Evolutionary conservation across 768 basidiomycete genomes (phyloP), one percentile per base, ranked within the genome.

Genomic region (Trametes sanguinea): DNA sequence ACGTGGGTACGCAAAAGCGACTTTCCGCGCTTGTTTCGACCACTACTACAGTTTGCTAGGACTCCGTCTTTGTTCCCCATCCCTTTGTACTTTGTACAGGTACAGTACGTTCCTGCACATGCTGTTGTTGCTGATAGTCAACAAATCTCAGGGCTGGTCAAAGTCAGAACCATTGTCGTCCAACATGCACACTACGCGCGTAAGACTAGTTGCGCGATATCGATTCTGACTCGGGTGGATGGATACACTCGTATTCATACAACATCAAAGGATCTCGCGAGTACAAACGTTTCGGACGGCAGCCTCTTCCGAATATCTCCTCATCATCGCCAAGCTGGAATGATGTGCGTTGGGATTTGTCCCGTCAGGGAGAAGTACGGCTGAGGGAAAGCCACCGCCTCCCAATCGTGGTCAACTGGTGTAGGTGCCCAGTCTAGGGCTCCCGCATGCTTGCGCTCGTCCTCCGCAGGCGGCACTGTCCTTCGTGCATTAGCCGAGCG

Each of bases 301-400:
- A 46, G 6, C 27, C n/a, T 27, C 16, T 5, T 4, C 22, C 22
- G n/a, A n/a, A 1, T 7, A 3, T 46, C 1, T 17, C 45, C 22
- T 46, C 5, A 6, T 50, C 33, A 58, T 42, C 57, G 22, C 57
- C 57, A 58, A 6, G 39, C 39, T 29, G 57, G 11, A 29, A 51
- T 8, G 16, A 51, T 51, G 29, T 48, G 57, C 16, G 57, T 51
- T 6, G 57, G 57, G 8, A 48, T 27, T 51, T 58, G 47, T 7
- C 57, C 57, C 14, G 48, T 43, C 6, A 58, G 16, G 39, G 57
- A 50, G 14, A 51, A 51, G 40, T 42, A 43, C 14, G 57, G 48
- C 37, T 40, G 57, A 6, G 48, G 48, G 39, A 51, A 50, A 3
- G 29, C 48, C 1, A 51, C 8, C 40, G 39, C 57, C 40, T 51